Evolutionary conservation across 2,329 filamentous ascomycete genomes (phyloP), one percentile per base, ranked within the genome.

Genomic region (Corynespora cassiicola): DNA sequence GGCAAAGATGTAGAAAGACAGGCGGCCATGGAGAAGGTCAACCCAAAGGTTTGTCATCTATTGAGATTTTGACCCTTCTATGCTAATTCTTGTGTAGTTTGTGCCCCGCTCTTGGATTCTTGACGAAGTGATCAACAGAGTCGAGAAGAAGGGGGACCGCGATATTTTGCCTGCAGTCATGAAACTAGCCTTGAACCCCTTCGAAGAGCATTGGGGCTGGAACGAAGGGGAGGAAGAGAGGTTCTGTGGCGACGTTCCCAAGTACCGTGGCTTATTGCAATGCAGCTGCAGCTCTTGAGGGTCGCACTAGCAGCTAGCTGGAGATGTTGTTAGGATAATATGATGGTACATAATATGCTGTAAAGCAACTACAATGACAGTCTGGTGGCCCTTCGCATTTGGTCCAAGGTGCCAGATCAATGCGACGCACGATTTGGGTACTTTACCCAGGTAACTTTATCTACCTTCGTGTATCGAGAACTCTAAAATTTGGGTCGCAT

Each of bases 211-310:
- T 3, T 94, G 89, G 88, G 75, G 77, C 6, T 69, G 75, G 39
- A 75, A 94, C 49, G 73, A 72, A 35, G 81, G 83, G 11, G 88
- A 96, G 63, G 92, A 96, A 66, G 77, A 85, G 54, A 77, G 91
- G 47, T 95, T 89, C 75, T 89, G 85, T 54, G 86, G 88, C 2
- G 90, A 96, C 70, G 89, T 95, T 37, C 92, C 92, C 0, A 83
- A 80, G 63, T 77, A 77, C 29, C 83, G 85, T 69, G 81, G 89
- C 52, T 88, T 87, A 21, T 84, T 96, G 81, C 92, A 96, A 74
- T 97, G 94, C 68, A 95, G 89, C 65, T 99, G 94, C 71, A 96
- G 90, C 65, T 96, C 92, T 16, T 95, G n/a, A n/a, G n/a, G n/a
- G n/a, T n/a, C n/a, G 75, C 51, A 16, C 25, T 3, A n/a, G n/a